Base-by-base conservation (phyloP, 352 stramenopile species). In the Phytopythium mirpurense region DNA sequence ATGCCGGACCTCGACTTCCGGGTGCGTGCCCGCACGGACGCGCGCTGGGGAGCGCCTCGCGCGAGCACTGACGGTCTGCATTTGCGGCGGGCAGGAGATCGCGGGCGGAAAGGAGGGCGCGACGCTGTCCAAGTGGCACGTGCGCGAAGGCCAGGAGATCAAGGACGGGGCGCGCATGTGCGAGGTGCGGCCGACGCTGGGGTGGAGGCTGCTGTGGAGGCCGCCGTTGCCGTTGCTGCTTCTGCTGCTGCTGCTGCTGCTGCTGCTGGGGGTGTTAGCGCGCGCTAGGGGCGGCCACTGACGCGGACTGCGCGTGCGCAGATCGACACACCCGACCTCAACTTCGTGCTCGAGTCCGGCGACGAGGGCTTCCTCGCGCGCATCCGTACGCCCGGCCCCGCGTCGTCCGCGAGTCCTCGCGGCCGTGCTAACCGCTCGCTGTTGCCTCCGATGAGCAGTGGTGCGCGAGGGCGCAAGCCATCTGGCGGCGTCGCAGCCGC, bases 1-100 rank as follows among this genome's bases (percentile, higher is more conserved):
- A 90, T 94, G 78, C 78, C 83, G 23, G 82, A 94, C 59, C 56
- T 94, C 53, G 75, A 94, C 60, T 91, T 94, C 63, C 78, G 88
- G 67, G 78, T 86, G 47, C 21, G 61, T 47, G 29, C 1, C 5
- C 6, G 6, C 7, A n/a, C n/a, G n/a, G n/a, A n/a, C 11, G 7
- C 32, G 32, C 32, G 5, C 11, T 36, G 7, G 6, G 6, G 32
- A 10, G 32, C 32, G 14, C 7, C 7, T 11, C 32, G 32, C 32
- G 6, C 32, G 6, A 9, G 15, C 14, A 19, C 37, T 49, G 24
- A 52, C 38, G 48, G 31, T 45, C 8, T 42, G 8, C 23, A 0
- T 47, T 18, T 6, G 16, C 27, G 12, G 50, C 16, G 42, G 38
- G 34, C 47, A 86, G 79, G 70, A 80, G 41, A 80, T 90, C 53